Evolutionary conservation across 257 asterid genomes (phyloP).

Genomic region (Solanum medicagineum): DNA sequence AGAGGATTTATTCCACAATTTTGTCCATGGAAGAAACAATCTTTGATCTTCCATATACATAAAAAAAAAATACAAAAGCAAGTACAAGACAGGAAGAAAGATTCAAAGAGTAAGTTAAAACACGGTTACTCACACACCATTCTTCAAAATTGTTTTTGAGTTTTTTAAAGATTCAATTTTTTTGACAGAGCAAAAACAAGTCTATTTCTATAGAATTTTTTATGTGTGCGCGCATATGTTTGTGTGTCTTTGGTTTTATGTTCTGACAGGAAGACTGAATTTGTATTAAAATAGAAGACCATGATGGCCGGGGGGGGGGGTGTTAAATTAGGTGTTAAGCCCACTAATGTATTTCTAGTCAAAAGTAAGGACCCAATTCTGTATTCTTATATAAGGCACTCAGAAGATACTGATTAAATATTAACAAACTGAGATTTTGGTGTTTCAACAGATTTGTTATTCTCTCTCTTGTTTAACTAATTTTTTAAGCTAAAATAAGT

Average conservation of each 20-base stretch:
- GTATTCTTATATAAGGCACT: neutral
- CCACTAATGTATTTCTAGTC: neutral
- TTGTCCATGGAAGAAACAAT: slow-evolving; percentile 45
- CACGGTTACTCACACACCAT: slow-evolving; percentile 19
- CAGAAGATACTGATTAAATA: neutral
- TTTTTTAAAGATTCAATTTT: neutral
- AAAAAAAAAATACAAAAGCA: slow-evolving; percentile 1
- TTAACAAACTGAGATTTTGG: neutral
- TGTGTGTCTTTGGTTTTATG: slow-evolving; percentile 34
- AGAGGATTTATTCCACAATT: slow-evolving; percentile 33
- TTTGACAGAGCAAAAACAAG: slow-evolving; percentile 1
- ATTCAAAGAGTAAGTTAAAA: slow-evolving; percentile 37
- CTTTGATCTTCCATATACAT: slow-evolving; percentile 11
- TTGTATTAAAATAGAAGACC: slow-evolving; percentile 29
- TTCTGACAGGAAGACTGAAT: slow-evolving; percentile 35
- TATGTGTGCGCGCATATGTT: slow-evolving; percentile 6
- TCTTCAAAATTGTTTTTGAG: slow-evolving; percentile 6
- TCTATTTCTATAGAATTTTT: neutral
- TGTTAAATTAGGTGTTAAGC: neutral
- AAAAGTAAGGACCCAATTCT: neutral
- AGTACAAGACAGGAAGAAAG: neutral
- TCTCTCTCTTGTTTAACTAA: neutral
- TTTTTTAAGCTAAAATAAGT: neutral
- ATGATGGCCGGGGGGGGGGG: no score
- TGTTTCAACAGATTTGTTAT: neutral